A percentile compares a stretch with the other conserved stretches of the same genome.
phyloP scores from a whole-genome alignment of 768 basidiomycete species.

The Suillus bovinus region DNA sequence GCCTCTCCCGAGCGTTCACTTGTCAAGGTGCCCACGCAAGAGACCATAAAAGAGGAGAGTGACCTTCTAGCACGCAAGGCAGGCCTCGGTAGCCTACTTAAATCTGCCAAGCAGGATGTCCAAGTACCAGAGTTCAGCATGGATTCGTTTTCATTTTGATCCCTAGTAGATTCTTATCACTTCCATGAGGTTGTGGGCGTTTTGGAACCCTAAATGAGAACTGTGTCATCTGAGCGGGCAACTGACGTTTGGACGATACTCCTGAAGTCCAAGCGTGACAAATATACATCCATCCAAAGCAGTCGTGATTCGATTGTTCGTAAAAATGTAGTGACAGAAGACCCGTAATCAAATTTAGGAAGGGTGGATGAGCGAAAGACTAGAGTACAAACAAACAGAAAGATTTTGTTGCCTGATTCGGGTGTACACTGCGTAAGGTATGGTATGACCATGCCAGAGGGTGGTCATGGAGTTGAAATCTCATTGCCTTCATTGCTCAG shows the following conservation, averaged over 20 bases:
- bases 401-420: slow-evolving; percentile 1
- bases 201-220: neutral
- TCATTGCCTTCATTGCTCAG: slow-evolving; percentile 42
- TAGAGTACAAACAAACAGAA: slow-evolving; percentile 6
- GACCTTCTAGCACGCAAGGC: slow-evolving; percentile 67
- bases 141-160: slow-evolving; percentile 76
- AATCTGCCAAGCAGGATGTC: slow-evolving; percentile 87
- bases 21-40: slow-evolving; percentile 18
- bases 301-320: slow-evolving; percentile 1
- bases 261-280: neutral
- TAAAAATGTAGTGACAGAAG: neutral
- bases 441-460: slow-evolving; percentile 3
- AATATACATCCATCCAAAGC: neutral
- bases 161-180: neutral
- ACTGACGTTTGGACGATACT: neutral
- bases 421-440: slow-evolving; percentile 4
- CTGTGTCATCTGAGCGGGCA: neutral
- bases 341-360: neutral
- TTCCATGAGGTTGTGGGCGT: neutral
- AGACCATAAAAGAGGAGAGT: slow-evolving; percentile 49
- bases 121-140: slow-evolving; percentile 89
- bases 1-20: slow-evolving; percentile 45
- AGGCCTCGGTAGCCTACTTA: slow-evolving; percentile 82
- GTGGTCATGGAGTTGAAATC: neutral
- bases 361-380: neutral